Evolutionary conservation across 2,329 filamentous ascomycete genomes (phyloP).

Genomic region (Sclerotiophoma versabilis): DNA sequence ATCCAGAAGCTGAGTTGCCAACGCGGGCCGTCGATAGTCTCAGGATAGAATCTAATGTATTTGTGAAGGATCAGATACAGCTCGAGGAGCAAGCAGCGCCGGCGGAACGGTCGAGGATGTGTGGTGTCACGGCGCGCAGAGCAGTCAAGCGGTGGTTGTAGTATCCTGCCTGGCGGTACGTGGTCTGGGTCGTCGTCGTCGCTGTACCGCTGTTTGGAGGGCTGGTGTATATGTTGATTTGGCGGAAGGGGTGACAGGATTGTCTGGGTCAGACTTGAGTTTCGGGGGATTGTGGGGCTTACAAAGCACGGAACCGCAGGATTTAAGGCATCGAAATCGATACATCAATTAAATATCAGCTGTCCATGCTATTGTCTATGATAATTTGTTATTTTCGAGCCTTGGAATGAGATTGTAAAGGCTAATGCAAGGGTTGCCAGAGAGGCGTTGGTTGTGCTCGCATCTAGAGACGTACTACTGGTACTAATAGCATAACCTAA

Average conservation of each 20-base stretch:
- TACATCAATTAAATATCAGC: too few species aligned
- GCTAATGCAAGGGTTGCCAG: too few species aligned
- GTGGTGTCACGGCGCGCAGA: neutral
- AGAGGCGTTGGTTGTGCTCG: too few species aligned
- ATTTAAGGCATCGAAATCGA: too few species aligned
- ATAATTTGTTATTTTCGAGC: too few species aligned
- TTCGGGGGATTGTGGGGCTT: too few species aligned
- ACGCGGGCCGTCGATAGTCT: neutral
- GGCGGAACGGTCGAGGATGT: neutral
- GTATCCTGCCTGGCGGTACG: slow-evolving; percentile 7
- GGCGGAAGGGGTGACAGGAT: neutral
- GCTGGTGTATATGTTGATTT: neutral
- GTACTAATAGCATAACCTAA: too few species aligned
- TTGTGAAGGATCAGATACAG: neutral
- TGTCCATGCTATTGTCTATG: too few species aligned
- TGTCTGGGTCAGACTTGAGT: too few species aligned
- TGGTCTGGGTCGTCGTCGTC: neutral
- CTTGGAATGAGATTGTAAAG: too few species aligned
- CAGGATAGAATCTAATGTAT: neutral
- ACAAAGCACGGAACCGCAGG: too few species aligned
- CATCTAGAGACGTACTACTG: too few species aligned
- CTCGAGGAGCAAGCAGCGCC: neutral
- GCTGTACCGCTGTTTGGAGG: neutral
- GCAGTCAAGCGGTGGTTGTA: neutral
- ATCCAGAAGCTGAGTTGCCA: neutral